Base-by-base conservation (phyloP, 2,329 filamentous ascomycete species). In the Sporothrix brasiliensis region DNA sequence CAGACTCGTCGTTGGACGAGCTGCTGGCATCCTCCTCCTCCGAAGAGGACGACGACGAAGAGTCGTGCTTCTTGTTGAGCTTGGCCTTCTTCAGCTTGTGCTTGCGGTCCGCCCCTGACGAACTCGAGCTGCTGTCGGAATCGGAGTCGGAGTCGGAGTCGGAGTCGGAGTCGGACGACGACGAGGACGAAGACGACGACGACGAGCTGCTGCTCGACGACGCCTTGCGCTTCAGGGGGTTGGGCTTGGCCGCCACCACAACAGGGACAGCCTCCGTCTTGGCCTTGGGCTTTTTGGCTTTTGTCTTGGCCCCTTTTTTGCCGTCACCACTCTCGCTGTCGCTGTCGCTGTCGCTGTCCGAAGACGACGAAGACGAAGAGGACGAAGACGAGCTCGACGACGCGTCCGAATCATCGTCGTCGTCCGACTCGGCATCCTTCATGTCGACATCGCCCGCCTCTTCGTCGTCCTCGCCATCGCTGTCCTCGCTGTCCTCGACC, bases 221-320 rank as follows among this genome's bases (percentile, higher is more conserved):
- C 9, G 86, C 86, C 80, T 88, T 86, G 50, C 87, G 83, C 76
- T 90, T 90, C 71, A 86, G 76, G 1, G 80, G 80, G 41, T 85
- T 84, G 67, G 75, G 73, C 72, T 76, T 70, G 73, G 79, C 74
- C 30, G 77, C 66, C 1, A 74, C 60, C 6, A 70, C 72, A n/a
- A 58, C 58, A 5, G 68, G 69, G 21, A 44, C 44, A 13, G 53
- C 44, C 41, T 19, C 39, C 27, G 61, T 27, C 68, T 77, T 78
- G 19, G 75, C 70, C n/a, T 74, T 67, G 50, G 73, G 69, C 58
- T 76, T 73, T 67, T 71, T 67, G 52, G 76, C 73, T 9, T 14
- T 16, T 44, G 74, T 73, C 19, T 75, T 79, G 13, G 78, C 78
- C 21, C 27, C 39, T 68, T 76, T 79, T 10, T 77, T 76, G 34